These are phyloP conservation scores for Linum trigynum DNA, from an alignment of 345 rosid genomes.

Conservation along the genomic window DNA sequence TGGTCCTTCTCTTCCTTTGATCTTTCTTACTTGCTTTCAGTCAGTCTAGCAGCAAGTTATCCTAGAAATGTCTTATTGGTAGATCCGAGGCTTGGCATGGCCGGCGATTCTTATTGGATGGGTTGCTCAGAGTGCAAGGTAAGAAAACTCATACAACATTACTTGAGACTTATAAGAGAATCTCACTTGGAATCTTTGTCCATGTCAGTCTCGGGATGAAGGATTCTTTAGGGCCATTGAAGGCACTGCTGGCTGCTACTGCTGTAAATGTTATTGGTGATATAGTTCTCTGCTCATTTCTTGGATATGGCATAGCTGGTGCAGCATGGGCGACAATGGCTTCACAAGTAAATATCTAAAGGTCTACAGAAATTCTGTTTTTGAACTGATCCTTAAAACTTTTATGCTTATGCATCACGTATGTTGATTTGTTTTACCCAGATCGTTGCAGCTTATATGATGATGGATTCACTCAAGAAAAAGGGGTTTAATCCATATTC, in stretches of 20 bases:
- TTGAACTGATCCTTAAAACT: neutral
- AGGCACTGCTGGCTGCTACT: constrained; percentile 72
- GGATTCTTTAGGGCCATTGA: constrained; percentile 96
- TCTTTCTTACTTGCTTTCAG: too few species aligned
- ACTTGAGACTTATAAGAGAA: neutral
- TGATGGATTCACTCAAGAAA: constrained; percentile 60
- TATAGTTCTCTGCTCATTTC: constrained; percentile 56
- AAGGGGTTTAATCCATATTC: constrained; percentile 59
- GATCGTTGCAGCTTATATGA: constrained; percentile 79
- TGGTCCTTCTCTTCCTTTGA: neutral
- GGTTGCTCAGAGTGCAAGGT: constrained; percentile 99
- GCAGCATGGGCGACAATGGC: constrained; percentile 98
- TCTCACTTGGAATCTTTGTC: neutral
- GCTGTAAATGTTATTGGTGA: constrained; percentile 68
- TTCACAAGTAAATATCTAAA: constrained; percentile 52
- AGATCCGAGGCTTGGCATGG: constrained; percentile 95
- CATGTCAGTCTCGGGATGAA: constrained; percentile 86
- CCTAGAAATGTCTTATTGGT: constrained; percentile 1
- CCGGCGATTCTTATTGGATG: constrained; percentile 81
- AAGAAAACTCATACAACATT: neutral
- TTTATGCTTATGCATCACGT: neutral
- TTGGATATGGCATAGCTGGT: constrained; percentile 84
- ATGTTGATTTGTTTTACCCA: constrained; percentile 7
- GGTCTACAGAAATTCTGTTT: too few species aligned
- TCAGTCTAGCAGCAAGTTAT: too few species aligned